Percentiles rank a stretch among this genome's conserved stretches.
Conservation (phyloP, 208 protist species). For the Crithidia bombi region DNA sequence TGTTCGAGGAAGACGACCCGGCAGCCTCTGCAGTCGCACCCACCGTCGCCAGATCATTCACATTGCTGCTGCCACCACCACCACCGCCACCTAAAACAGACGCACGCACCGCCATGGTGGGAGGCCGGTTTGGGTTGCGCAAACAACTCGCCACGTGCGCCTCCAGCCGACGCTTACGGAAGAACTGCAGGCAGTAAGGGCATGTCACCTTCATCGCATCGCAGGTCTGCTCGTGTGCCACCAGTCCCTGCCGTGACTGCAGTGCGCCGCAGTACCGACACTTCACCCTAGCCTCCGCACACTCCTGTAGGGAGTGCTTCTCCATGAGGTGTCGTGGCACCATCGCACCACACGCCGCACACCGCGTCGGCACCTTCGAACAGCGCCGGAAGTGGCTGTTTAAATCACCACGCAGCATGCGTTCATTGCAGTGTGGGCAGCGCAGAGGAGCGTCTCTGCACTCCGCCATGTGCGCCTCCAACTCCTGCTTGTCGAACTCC, state of each 20-base stretch:
- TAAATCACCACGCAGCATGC: conserved; percentile 60
- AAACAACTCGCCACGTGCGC: conserved; percentile 46
- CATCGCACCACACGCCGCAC: conserved; percentile 51
- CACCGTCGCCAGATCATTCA: neutral
- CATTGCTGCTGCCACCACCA: conserved; percentile 1
- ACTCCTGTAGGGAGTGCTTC: conserved; percentile 63
- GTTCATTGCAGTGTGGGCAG: conserved; percentile 77
- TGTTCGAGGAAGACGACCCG: neutral
- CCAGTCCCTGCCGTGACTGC: conserved; percentile 51
- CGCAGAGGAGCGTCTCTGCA: conserved; percentile 70
- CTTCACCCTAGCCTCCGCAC: conserved; percentile 56
- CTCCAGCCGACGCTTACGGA: conserved; percentile 51
- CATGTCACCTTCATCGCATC: conserved; percentile 72
- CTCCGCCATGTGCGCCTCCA: conserved; percentile 70
- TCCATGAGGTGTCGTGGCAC: conserved; percentile 63
- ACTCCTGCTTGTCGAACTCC: conserved; percentile 70
- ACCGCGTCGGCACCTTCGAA: conserved; percentile 58
- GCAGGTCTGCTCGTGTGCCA: conserved; percentile 64
- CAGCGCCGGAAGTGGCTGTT: conserved; percentile 65
- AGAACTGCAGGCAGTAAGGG: conserved; percentile 58
- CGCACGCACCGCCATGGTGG: neutral
- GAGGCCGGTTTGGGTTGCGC: conserved; percentile 55
- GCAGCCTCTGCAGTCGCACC: neutral
- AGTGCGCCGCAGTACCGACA: conserved; percentile 69
- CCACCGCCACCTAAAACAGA: neutral